Base-by-base conservation (phyloP, 495 filamentous ascomycete genomes). In the Penicillium bialowiezense region DNA sequence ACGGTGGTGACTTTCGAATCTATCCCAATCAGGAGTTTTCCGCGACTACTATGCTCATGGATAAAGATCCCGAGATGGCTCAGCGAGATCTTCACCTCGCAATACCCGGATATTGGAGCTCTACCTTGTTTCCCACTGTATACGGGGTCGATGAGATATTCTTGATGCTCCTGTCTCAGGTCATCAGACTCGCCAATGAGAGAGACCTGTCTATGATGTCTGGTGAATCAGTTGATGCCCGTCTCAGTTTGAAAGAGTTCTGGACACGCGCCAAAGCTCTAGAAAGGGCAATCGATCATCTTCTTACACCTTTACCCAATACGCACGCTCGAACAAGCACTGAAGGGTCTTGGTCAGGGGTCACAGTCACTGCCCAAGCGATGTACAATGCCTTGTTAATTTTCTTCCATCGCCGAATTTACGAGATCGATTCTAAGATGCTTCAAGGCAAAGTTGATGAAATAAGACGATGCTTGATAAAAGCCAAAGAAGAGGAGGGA, bases 71-170 rank as follows among this genome's bases (percentile, higher is more conserved):
- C 0, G 26, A 20, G 15, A 49, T 56, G 28, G 59, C 52, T 4
- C 52, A 54, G 21, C 52, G 59, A 1, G 59, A 62, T 34, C 49
- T 62, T 5, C 59, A 62, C 21, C 46, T 62, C 7, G 56, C 55
- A 7, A 56, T 62, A 21, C 59, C 59, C 0, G 56, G 59, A 5
- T 45, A 40, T 3, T 59, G 59, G 56, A 59, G 43, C 36, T 41
- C 55, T 12, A 62, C 50, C 0, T 26, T 62, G 1, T 59, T 59
- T 15, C 56, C 59, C 7, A 45, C 55, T 17, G 48, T 62, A 34
- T 62, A 54, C 31, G 59, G 52, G 7, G 44, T 59, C n/a, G 46
- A 54, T 5, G 56, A 59, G 28, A 49, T 51, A 19, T 62, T 62
- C 15, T 37, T 62, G 7, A 54, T 62, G 56, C 44, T 59, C 10